These are phyloP conservation scores for Lachnellula arida DNA, from an alignment of 2,329 filamentous ascomycete species.

Conservation along the genomic window DNA sequence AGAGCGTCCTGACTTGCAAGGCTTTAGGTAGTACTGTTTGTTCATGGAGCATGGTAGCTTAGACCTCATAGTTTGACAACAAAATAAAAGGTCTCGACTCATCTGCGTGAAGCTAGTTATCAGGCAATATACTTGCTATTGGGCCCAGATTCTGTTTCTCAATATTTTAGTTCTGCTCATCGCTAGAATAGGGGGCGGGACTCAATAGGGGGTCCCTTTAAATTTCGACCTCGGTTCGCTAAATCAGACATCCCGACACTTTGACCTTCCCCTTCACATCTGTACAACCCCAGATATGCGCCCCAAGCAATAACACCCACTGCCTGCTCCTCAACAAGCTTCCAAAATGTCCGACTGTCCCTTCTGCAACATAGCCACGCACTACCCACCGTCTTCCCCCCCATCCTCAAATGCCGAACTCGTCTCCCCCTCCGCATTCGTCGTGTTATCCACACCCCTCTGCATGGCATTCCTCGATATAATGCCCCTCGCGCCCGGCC, in stretches of 20 bases:
- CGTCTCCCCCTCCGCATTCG: slow-evolving; percentile 39
- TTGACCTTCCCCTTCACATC: background rate
- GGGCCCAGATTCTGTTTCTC: no score
- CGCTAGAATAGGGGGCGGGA: background rate
- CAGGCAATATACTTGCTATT: no score
- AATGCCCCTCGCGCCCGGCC: slow-evolving; percentile 76
- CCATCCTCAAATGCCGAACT: slow-evolving; percentile 39
- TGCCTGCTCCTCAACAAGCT: slow-evolving; percentile 1
- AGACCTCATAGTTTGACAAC: no score
- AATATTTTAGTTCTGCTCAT: background rate
- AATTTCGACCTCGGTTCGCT: slow-evolving; percentile 9
- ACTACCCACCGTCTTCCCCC: slow-evolving; percentile 38
- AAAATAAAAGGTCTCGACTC: no score
- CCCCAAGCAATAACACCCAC: slow-evolving; percentile 9
- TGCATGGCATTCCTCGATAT: slow-evolving; percentile 92
- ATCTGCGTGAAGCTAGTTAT: no score
- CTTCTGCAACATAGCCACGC: slow-evolving; percentile 55
- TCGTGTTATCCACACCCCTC: slow-evolving; percentile 73
- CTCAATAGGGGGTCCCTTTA: background rate
- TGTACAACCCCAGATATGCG: slow-evolving; percentile 7
- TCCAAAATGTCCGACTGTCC: slow-evolving; percentile 40
- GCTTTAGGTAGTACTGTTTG: no score
- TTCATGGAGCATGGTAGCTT: no score
- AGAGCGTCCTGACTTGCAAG: no score
- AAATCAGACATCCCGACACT: background rate